phyloP scores from a whole-genome alignment of 2,329 filamentous ascomycete genomes.

The Cordyceps militaris region DNA sequence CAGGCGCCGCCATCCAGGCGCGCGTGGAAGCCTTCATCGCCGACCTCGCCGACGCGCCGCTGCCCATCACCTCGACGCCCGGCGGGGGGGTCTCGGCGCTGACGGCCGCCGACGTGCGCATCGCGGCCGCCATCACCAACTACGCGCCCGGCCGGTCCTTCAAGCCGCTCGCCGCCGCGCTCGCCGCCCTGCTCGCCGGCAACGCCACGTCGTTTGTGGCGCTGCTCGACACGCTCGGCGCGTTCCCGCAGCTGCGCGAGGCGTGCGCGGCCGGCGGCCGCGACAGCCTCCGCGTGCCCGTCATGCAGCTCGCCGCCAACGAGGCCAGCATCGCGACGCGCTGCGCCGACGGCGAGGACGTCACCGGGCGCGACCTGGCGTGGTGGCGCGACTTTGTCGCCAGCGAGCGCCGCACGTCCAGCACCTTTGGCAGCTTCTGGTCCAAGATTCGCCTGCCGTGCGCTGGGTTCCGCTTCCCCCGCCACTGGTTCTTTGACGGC shows the following conservation, averaged over 20 bases:
- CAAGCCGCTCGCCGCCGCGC: constrained; percentile 11
- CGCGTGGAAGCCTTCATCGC: constrained; percentile 23
- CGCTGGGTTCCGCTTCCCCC: constrained; percentile 24
- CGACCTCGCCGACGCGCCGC: constrained; percentile 19
- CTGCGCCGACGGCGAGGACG: constrained; percentile 15
- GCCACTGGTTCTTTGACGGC: constrained; percentile 25
- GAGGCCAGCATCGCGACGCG: constrained; percentile 13
- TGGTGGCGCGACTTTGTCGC: constrained; percentile 13
- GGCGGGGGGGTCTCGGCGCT: constrained; percentile 18
- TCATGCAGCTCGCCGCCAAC: constrained; percentile 16
- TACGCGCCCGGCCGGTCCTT: constrained; percentile 21
- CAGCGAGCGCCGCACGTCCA: constrained; percentile 13
- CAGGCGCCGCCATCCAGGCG: constrained; percentile 18
- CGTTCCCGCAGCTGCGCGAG: constrained; percentile 12
- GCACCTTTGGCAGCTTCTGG: constrained; percentile 19
- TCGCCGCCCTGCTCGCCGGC: constrained; percentile 22
- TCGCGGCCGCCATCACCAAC: constrained; percentile 19
- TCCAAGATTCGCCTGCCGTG: constrained; percentile 25
- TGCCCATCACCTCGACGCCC: constrained; percentile 16
- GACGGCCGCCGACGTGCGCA: constrained; percentile 21
- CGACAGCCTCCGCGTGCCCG: not conserved
- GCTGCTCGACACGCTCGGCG: constrained; percentile 18
- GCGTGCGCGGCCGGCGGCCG: not conserved
- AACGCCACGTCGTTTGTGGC: constrained; percentile 21
- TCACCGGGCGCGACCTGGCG: not conserved